Conservation (phyloP, 1,139 yeast genomes). For the Lodderomyces theae region DNA sequence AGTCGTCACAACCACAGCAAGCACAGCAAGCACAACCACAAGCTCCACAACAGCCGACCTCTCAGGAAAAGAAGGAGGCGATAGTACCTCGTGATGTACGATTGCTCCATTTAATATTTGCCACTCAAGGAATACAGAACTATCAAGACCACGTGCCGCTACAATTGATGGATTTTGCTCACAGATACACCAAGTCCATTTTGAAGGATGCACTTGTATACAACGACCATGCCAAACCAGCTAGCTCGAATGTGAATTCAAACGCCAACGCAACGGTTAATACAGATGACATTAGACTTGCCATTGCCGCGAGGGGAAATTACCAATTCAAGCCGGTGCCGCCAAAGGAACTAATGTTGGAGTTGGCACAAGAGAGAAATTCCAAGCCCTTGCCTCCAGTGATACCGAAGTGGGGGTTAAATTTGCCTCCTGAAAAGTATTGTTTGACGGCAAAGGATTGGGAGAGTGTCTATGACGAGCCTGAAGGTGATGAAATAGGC, state of each 20-base stretch:
- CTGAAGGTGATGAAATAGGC: slow-evolving; percentile 22
- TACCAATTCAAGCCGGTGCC: slow-evolving; percentile 96
- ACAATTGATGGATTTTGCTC: slow-evolving; percentile 95
- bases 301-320: slow-evolving; percentile 89
- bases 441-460: slow-evolving; percentile 84
- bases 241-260: slow-evolving; percentile 30
- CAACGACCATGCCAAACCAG: slow-evolving; percentile 70
- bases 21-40: too few species aligned
- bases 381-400: slow-evolving; percentile 89
- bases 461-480: slow-evolving; percentile 45
- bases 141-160: slow-evolving; percentile 95
- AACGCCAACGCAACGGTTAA: slow-evolving; percentile 52
- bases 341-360: slow-evolving; percentile 85
- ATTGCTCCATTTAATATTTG: slow-evolving; percentile 81
- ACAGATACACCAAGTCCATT: slow-evolving; percentile 79
- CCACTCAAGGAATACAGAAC: slow-evolving; percentile 88
- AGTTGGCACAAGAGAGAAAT: slow-evolving; percentile 89
- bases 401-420: slow-evolving; percentile 86
- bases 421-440: slow-evolving; percentile 96
- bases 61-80: slow-evolving; percentile 16
- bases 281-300: slow-evolving; percentile 87
- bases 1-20: slow-evolving; percentile 1
- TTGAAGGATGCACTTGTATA: slow-evolving; percentile 86
- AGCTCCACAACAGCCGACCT: too few species aligned
- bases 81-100: slow-evolving; percentile 86